Percentiles rank a stretch among this genome's conserved stretches.
phyloP scores from a whole-genome alignment of 441 rosid genomes.

The Geranium incanum region DNA sequence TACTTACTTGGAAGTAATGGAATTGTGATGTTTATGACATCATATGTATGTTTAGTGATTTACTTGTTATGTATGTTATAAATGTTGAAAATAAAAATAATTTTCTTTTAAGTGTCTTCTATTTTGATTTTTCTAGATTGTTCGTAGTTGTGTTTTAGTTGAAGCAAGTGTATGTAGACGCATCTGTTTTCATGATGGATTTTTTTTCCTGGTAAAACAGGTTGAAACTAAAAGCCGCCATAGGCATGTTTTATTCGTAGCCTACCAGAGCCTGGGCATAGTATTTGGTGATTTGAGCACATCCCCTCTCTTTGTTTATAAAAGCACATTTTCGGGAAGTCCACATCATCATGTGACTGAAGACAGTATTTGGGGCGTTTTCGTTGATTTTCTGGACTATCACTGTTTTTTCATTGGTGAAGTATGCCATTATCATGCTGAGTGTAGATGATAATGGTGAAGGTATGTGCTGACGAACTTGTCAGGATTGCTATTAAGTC shows the following conservation, averaged over 20 bases:
- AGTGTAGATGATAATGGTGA: conserved; percentile 5
- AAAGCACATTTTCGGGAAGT: background rate
- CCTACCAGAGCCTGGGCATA: background rate
- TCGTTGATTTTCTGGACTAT: conserved; percentile 8
- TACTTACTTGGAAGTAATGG: conserved; percentile 68
- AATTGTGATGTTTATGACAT: too few species aligned
- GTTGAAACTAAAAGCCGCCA: background rate
- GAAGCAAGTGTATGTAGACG: background rate
- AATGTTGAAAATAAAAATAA: too few species aligned
- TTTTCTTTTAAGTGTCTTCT: too few species aligned
- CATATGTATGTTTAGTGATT: too few species aligned
- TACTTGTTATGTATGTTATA: too few species aligned
- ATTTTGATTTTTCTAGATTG: background rate
- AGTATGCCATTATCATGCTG: conserved; percentile 7
- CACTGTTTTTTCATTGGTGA: background rate
- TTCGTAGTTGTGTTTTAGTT: background rate
- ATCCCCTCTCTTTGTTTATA: conserved; percentile 2
- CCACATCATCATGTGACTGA: background rate
- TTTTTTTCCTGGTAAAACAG: background rate
- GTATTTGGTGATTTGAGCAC: conserved; percentile 6
- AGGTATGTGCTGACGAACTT: background rate
- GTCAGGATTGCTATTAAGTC: background rate
- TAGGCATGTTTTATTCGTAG: background rate
- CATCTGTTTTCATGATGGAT: background rate
- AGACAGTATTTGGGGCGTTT: conserved; percentile 5